These are phyloP conservation scores for Puccinia horiana DNA, from an alignment of 1,284 basidiomycete species.

Conservation along the genomic window DNA sequence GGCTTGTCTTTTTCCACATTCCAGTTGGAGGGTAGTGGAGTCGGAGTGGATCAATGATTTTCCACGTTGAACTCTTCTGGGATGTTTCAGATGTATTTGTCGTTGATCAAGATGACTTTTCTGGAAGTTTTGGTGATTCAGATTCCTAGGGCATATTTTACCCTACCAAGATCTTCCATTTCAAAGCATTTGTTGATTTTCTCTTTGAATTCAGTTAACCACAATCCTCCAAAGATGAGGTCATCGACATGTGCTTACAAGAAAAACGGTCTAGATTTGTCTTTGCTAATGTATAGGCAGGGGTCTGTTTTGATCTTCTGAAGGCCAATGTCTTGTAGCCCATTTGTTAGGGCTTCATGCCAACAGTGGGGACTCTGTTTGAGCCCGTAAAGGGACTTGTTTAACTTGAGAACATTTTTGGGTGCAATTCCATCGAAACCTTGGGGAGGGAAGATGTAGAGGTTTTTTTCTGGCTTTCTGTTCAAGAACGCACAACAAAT, in stretches of 20 bases:
- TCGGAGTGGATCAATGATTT: neutral
- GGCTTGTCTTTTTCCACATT: slow-evolving; percentile 2
- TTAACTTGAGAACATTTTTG: neutral
- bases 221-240: slow-evolving; percentile 4
- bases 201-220: neutral
- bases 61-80: neutral
- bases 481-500: neutral
- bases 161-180: slow-evolving; percentile 14
- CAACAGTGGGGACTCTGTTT: slow-evolving; percentile 16
- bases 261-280: neutral
- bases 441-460: neutral
- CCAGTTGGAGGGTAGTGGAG: neutral
- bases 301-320: neutral
- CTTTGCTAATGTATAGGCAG: neutral
- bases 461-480: neutral
- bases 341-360: neutral
- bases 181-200: slow-evolving; percentile 16
- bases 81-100: slow-evolving; percentile 8
- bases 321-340: neutral
- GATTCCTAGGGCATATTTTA: slow-evolving; percentile 17
- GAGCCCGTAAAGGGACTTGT: slow-evolving; percentile 5
- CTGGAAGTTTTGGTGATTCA: neutral
- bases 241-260: slow-evolving; percentile 3
- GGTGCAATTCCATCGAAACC: neutral
- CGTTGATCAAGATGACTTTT: neutral